A percentile compares a stretch with the other conserved stretches of the same genome.
Conservation (phyloP, 208 protist genomes). For the Eutreptiella sp. region DNA sequence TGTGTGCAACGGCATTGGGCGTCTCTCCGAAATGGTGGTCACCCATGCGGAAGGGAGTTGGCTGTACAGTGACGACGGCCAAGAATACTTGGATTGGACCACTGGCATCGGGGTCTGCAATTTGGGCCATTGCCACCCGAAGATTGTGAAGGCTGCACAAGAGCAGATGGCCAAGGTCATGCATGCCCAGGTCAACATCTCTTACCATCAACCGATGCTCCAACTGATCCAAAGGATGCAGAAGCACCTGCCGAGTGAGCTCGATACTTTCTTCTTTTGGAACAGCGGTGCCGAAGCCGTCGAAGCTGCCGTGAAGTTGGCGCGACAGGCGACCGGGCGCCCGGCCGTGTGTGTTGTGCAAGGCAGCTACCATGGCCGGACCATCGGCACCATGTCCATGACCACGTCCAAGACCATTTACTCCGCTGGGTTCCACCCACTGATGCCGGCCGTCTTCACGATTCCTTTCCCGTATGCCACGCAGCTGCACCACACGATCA, state of each 20-base stretch:
- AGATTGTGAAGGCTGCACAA: slow-evolving; percentile 37
- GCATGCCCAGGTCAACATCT: slow-evolving; percentile 38
- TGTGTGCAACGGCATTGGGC: too few relatives aligned
- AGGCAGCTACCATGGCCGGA: slow-evolving; percentile 44
- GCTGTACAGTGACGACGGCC: slow-evolving; percentile 31
- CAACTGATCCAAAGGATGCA: slow-evolving; percentile 22
- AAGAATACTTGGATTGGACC: slow-evolving; percentile 41
- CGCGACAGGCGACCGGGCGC: slow-evolving; percentile 33
- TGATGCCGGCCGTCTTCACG: slow-evolving; percentile 37
- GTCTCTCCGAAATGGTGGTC: too few relatives aligned
- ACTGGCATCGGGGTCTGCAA: slow-evolving; percentile 44
- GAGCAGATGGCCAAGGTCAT: slow-evolving; percentile 34
- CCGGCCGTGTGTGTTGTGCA: slow-evolving; percentile 38
- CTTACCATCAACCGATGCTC: slow-evolving; percentile 27
- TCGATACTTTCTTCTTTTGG: slow-evolving; percentile 31
- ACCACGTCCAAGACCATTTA: slow-evolving; percentile 47
- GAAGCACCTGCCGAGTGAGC: slow-evolving; percentile 28
- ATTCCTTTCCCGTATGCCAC: slow-evolving; percentile 3
- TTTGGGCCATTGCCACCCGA: slow-evolving; percentile 42
- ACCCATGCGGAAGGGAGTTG: slow-evolving; percentile 21
- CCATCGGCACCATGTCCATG: slow-evolving; percentile 35
- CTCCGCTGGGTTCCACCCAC: slow-evolving; percentile 26
- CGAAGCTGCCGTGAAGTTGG: slow-evolving; percentile 51
- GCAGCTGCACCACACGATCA: neutral
- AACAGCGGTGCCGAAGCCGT: slow-evolving; percentile 48